A percentile compares a stretch with the other conserved stretches of the same genome.
phyloP scores from a whole-genome alignment of 2,329 filamentous ascomycete species.

The Hymenotorrendiella dingleyae region DNA sequence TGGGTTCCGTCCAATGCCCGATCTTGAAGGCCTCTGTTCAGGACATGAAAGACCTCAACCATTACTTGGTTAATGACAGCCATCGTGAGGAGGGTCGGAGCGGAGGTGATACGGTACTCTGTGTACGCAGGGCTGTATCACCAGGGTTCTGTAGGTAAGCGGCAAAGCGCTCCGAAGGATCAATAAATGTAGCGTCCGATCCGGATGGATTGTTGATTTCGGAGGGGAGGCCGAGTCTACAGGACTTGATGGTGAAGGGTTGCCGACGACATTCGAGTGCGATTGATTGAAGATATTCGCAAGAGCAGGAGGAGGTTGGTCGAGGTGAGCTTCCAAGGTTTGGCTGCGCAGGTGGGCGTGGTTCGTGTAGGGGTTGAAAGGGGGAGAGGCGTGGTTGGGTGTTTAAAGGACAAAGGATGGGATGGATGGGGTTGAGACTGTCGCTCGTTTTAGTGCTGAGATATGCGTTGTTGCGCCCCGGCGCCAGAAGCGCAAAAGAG shows the following conservation, averaged over 20 bases:
- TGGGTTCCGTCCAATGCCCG: constrained; percentile 13
- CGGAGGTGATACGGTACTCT: constrained; percentile 4
- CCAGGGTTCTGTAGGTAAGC: background rate
- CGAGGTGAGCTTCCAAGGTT: no score
- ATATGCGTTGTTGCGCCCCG: no score
- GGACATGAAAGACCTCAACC: constrained; percentile 22
- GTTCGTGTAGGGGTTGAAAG: background rate
- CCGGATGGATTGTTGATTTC: no score
- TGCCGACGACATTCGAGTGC: constrained; percentile 5
- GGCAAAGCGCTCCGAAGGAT: background rate
- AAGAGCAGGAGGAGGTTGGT: background rate
- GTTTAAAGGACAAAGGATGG: no score
- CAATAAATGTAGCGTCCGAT: no score
- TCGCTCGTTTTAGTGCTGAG: no score
- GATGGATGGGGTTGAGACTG: no score
- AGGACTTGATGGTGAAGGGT: background rate
- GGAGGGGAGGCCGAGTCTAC: background rate
- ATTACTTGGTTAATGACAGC: constrained; percentile 23
- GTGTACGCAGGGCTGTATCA: background rate
- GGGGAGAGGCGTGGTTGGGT: no score
- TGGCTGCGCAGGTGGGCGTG: no score
- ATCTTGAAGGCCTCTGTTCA: constrained; percentile 17
- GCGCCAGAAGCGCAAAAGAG: no score
- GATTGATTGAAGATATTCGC: background rate
- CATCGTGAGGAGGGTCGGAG: constrained; percentile 16